Percentiles rank a stretch among this genome's conserved stretches.
phyloP scores from a whole-genome alignment of 2,329 filamentous ascomycete genomes.

The Talaromyces sp. region DNA sequence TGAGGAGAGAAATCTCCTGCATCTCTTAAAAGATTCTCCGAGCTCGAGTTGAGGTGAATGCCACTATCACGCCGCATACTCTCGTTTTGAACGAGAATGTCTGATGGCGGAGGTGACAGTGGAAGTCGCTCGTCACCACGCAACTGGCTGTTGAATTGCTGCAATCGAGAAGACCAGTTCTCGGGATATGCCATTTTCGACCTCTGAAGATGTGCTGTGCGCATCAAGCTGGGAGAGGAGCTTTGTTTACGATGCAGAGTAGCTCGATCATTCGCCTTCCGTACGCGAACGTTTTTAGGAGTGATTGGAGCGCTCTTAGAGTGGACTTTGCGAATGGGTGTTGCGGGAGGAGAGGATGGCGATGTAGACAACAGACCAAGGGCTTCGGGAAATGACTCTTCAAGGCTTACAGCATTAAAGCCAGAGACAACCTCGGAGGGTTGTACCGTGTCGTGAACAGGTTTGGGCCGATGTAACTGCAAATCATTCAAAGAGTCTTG shows the following conservation, averaged over 20 bases:
- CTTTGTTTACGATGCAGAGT: conserved; percentile 43
- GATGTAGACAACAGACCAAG: conserved; percentile 28
- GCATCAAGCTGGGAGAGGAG: conserved; percentile 55
- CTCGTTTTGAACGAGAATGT: conserved; percentile 43
- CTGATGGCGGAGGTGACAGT: conserved; percentile 48
- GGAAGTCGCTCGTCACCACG: conserved; percentile 45
- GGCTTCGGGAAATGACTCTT: conserved; percentile 31
- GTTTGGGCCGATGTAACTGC: conserved; percentile 15
- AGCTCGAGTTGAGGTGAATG: conserved; percentile 26
- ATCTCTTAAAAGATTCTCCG: conserved; percentile 28
- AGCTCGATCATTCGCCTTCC: conserved; percentile 43
- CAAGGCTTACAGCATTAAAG: conserved; percentile 29
- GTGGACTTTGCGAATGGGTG: conserved; percentile 36
- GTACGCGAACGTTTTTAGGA: conserved; percentile 41
- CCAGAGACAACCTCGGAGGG: conserved; percentile 34
- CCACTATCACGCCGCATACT: conserved; percentile 34
- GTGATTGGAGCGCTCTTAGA: conserved; percentile 39
- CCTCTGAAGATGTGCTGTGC: conserved; percentile 50
- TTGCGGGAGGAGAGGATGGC: conserved; percentile 39
- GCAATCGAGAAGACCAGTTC: conserved; percentile 55
- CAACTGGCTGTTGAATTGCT: conserved; percentile 50
- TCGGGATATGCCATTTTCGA: conserved; percentile 44
- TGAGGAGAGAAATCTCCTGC: conserved; percentile 38
- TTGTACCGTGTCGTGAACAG: conserved; percentile 36
- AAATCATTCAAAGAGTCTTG: conserved; percentile 46